Evolutionary conservation across 805 yeast species (phyloP).

Genomic region (Huiozyma naganishii): DNA sequence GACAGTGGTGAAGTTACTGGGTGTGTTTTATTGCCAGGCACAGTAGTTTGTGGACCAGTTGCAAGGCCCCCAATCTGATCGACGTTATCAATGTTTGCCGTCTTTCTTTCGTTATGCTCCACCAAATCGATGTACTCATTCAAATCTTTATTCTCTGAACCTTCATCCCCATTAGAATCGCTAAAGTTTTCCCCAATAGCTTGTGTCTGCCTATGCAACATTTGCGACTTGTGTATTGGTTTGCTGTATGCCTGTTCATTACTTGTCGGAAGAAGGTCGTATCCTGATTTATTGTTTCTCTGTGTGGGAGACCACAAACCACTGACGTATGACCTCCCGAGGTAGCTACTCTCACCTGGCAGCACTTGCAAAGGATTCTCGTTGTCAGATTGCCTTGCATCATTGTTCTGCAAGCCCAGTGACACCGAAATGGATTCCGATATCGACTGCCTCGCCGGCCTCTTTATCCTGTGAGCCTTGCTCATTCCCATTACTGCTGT

Average conservation of each 20-base stretch:
- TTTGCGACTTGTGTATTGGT: conserved; percentile 20
- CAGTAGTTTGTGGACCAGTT: background rate
- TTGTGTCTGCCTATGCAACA: conserved; percentile 26
- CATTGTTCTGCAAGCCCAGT: conserved; percentile 10
- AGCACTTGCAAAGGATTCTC: background rate
- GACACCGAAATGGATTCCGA: conserved; percentile 26
- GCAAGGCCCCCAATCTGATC: background rate
- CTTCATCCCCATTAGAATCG: conserved; percentile 11
- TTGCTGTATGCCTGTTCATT: background rate
- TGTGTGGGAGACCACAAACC: conserved; percentile 16
- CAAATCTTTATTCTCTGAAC: conserved; percentile 1
- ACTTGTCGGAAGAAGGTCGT: conserved; percentile 9
- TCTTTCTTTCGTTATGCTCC: conserved; percentile 4
- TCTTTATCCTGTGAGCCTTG: background rate
- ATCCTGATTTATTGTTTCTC: conserved; percentile 1
- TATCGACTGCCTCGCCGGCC: conserved; percentile 6
- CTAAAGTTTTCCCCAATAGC: conserved; percentile 23
- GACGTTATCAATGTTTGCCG: conserved; percentile 1
- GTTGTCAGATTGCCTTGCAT: background rate
- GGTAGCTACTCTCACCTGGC: conserved; percentile 6
- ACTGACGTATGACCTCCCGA: conserved; percentile 25
- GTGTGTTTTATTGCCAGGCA: too few relatives aligned
- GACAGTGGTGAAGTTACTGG: background rate
- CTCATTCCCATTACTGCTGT: background rate
- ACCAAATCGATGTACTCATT: conserved; percentile 8